Evolutionary conservation across 2,329 filamentous ascomycete genomes (phyloP).

Genomic region (Talaromyces sp.): DNA sequence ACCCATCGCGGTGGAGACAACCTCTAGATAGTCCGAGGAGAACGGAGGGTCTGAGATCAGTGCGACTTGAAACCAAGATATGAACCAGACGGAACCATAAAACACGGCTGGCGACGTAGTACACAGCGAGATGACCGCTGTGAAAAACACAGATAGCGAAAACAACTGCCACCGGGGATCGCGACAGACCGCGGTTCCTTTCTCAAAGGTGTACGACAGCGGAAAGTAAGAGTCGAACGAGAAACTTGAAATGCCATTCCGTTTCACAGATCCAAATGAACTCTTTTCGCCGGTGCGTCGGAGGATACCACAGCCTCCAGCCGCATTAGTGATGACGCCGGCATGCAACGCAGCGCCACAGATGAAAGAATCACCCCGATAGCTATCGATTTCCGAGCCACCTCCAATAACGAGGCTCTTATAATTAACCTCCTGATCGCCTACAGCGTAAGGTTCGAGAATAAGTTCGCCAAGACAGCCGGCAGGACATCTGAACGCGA

Average conservation of each 20-base stretch:
- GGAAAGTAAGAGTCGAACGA: conserved; percentile 54
- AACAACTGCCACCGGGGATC: conserved; percentile 56
- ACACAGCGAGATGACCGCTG: conserved; percentile 50
- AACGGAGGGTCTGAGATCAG: conserved; percentile 55
- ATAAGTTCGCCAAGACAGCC: conserved; percentile 49
- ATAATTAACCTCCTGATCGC: conserved; percentile 50
- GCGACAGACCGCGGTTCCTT: conserved; percentile 39
- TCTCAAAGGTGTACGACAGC: conserved; percentile 50
- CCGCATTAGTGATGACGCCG: conserved; percentile 48
- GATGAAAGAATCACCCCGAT: conserved; percentile 57
- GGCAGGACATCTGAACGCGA: conserved; percentile 55
- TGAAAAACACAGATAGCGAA: conserved; percentile 49
- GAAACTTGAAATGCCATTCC: conserved; percentile 48
- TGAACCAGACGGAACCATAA: conserved; percentile 49
- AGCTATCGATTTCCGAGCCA: conserved; percentile 38
- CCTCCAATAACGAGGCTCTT: conserved; percentile 51
- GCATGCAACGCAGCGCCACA: conserved; percentile 56
- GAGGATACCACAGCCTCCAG: conserved; percentile 53
- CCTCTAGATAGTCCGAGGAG: conserved; percentile 47
- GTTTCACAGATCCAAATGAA: conserved; percentile 40
- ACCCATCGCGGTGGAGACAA: conserved; percentile 50
- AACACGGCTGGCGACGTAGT: conserved; percentile 52
- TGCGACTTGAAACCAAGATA: conserved; percentile 55
- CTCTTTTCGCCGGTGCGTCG: conserved; percentile 47
- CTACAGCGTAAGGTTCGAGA: conserved; percentile 53